Percentiles rank a stretch among this genome's conserved stretches.
These are phyloP conservation scores for Chaetoceros tenuissimus DNA, from an alignment of 108 stramenopile genomes.

Conservation along the genomic window DNA sequence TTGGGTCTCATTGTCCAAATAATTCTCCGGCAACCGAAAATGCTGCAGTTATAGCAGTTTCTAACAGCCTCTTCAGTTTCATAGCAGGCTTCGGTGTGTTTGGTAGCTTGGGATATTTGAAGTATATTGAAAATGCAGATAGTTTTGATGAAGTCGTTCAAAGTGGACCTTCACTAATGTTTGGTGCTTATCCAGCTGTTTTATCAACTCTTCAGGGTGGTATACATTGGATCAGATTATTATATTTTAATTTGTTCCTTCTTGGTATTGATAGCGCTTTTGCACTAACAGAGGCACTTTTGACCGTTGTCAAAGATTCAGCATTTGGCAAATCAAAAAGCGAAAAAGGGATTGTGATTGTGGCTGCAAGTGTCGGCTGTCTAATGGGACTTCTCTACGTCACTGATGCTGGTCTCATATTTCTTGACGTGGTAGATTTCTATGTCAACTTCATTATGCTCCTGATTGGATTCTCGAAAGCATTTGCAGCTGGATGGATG, in stretches of 20 bases:
- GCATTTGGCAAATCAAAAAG: slow-evolving; percentile 4
- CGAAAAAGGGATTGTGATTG: slow-evolving; percentile 14
- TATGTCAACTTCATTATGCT: slow-evolving; percentile 64
- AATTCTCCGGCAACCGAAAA: slow-evolving; percentile 44
- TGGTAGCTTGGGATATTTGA: slow-evolving; percentile 45
- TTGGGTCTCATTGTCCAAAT: slow-evolving; percentile 38
- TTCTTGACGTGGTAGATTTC: slow-evolving; percentile 51
- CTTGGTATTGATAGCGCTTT: slow-evolving; percentile 63
- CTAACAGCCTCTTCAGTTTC: slow-evolving; percentile 44
- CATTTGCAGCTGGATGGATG: slow-evolving; percentile 54
- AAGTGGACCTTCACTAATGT: slow-evolving; percentile 34
- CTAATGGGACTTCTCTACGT: slow-evolving; percentile 31
- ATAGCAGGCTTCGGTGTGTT: slow-evolving; percentile 64
- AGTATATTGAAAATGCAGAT: slow-evolving; percentile 19
- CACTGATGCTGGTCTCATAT: slow-evolving; percentile 50
- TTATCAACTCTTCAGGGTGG: slow-evolving; percentile 42
- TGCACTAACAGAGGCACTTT: slow-evolving; percentile 34
- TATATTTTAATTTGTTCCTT: slow-evolving; percentile 46
- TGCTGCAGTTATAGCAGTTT: slow-evolving; percentile 31
- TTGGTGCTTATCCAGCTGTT: slow-evolving; percentile 54
- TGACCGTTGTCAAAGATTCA: slow-evolving; percentile 23
- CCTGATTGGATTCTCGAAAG: slow-evolving; percentile 45
- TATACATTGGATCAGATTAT: slow-evolving; percentile 39
- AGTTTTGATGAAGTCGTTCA: slow-evolving; percentile 14
- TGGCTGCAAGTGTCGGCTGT: slow-evolving; percentile 17